Percentiles rank a stretch among this genome's conserved stretches.
These are phyloP conservation scores for Penicillium simplicissimum DNA, from an alignment of 495 filamentous ascomycete genomes.

Conservation along the genomic window DNA sequence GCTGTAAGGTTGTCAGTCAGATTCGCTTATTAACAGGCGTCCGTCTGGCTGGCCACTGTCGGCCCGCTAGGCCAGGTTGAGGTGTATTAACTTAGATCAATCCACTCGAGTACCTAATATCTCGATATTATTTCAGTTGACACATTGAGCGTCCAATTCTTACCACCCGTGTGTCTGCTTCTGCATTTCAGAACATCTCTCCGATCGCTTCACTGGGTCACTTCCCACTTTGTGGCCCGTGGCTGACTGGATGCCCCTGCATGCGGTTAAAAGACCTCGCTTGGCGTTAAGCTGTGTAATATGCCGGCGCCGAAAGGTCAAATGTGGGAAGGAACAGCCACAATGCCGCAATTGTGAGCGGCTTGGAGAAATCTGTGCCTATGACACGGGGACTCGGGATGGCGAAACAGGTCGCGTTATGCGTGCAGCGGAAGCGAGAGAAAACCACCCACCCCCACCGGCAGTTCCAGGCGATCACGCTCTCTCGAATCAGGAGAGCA, in stretches of 20 bases:
- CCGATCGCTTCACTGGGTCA: background rate
- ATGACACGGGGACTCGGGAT: slow-evolving; percentile 15
- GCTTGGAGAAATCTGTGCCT: slow-evolving; percentile 22
- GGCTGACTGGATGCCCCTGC: background rate
- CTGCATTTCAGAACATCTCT: background rate
- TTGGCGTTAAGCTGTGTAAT: slow-evolving; percentile 27
- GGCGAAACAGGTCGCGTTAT: slow-evolving; percentile 11
- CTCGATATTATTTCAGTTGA: too few relatives aligned
- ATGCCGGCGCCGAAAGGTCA: slow-evolving; percentile 31
- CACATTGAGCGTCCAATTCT: too few relatives aligned
- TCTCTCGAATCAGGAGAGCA: background rate
- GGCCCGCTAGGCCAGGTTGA: too few relatives aligned
- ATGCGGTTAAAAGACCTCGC: slow-evolving; percentile 24
- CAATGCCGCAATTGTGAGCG: slow-evolving; percentile 29
- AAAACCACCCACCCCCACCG: background rate
- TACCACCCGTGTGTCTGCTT: background rate
- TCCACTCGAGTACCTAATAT: too few relatives aligned
- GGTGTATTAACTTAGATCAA: too few relatives aligned
- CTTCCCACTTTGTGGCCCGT: background rate
- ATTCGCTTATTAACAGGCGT: too few relatives aligned
- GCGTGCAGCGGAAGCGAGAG: background rate
- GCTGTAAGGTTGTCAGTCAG: too few relatives aligned
- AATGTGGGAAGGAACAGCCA: slow-evolving; percentile 28
- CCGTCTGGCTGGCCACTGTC: too few relatives aligned
- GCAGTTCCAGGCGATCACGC: background rate